Evolutionary conservation across 2,329 filamentous ascomycete species (phyloP).

Genomic region (Colletotrichum limetticola): DNA sequence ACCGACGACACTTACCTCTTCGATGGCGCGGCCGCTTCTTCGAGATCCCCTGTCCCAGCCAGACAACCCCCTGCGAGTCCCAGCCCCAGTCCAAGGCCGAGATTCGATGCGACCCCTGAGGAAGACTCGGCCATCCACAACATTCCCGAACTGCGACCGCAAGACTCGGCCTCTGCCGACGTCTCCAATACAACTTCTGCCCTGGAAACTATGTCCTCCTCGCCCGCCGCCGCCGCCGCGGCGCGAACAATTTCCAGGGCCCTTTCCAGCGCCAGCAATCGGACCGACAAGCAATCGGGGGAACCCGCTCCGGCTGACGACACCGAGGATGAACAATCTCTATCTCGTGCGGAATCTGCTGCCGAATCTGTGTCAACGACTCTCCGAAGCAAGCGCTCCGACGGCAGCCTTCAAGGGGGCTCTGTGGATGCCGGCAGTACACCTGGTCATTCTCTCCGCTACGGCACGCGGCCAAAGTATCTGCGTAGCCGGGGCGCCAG

Average conservation of each 20-base stretch:
- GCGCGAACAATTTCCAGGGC: conserved; percentile 64
- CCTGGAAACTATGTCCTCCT: conserved; percentile 66
- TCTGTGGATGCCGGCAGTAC: conserved; percentile 57
- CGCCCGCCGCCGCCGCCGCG: conserved; percentile 65
- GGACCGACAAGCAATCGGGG: conserved; percentile 37
- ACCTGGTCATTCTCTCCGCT: conserved; percentile 57
- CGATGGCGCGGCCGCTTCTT: conserved; percentile 51
- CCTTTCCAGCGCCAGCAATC: conserved; percentile 56
- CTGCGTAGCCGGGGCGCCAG: conserved; percentile 67
- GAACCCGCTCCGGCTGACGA: conserved; percentile 38
- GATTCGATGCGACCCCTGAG: conserved; percentile 1
- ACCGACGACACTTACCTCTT: conserved; percentile 71
- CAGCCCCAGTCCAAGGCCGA: conserved; percentile 34
- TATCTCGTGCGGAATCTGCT: conserved; percentile 44
- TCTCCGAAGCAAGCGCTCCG: conserved; percentile 46
- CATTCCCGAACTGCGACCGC: conserved; percentile 31
- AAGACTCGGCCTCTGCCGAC: conserved; percentile 42
- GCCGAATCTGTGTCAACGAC: conserved; percentile 39
- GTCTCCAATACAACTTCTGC: conserved; percentile 58
- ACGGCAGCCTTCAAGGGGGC: conserved; percentile 43
- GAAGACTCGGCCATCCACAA: conserved; percentile 4
- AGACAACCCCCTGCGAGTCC: conserved; percentile 28
- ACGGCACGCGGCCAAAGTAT: conserved; percentile 64
- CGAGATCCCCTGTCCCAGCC: conserved; percentile 48
- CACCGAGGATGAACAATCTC: conserved; percentile 42